A percentile compares a stretch with the other conserved stretches of the same genome.
Evolutionary conservation across 2,329 filamentous ascomycete genomes (phyloP).

Genomic region (Hirsutella thompsonii): DNA sequence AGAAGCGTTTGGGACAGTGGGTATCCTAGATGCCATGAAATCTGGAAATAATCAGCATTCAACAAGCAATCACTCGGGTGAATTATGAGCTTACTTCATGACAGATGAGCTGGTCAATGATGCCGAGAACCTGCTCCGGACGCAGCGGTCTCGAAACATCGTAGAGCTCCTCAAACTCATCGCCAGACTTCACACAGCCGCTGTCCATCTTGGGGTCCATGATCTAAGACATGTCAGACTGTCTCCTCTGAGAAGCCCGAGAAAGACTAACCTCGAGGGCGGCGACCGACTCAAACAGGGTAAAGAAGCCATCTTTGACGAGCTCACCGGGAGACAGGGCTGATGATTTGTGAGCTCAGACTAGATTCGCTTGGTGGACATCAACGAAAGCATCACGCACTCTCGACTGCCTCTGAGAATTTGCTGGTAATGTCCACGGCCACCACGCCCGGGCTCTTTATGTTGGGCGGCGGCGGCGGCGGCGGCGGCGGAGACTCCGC

Average conservation of each 20-base stretch:
- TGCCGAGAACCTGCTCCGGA: slow-evolving; percentile 73
- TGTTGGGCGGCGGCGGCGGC: slow-evolving; percentile 24
- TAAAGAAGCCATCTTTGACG: slow-evolving; percentile 89
- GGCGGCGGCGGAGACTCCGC: slow-evolving; percentile 11
- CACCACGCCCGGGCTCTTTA: slow-evolving; percentile 35
- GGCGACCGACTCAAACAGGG: slow-evolving; percentile 85
- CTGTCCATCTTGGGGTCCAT: slow-evolving; percentile 99
- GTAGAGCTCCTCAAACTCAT: slow-evolving; percentile 75
- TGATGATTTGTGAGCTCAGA: slow-evolving; percentile 28
- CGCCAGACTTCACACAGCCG: slow-evolving; percentile 64
- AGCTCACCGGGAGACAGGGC: slow-evolving; percentile 69
- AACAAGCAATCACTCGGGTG: background rate
- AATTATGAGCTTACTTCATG: slow-evolving; percentile 51
- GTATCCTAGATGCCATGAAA: slow-evolving; percentile 95
- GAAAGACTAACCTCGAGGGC: slow-evolving; percentile 52
- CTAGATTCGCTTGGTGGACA: too few relatives aligned
- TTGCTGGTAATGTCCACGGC: slow-evolving; percentile 44
- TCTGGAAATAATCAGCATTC: slow-evolving; percentile 33
- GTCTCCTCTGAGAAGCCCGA: background rate
- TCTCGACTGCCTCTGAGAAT: slow-evolving; percentile 38
- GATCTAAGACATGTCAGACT: slow-evolving; percentile 46
- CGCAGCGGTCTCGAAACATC: slow-evolving; percentile 55
- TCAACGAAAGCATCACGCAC: too few relatives aligned
- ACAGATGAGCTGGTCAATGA: slow-evolving; percentile 86
- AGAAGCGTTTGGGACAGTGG: slow-evolving; percentile 90